Evolutionary conservation across 2,329 filamentous ascomycete genomes (phyloP).

Genomic region (Phaeosphaeria sp.): DNA sequence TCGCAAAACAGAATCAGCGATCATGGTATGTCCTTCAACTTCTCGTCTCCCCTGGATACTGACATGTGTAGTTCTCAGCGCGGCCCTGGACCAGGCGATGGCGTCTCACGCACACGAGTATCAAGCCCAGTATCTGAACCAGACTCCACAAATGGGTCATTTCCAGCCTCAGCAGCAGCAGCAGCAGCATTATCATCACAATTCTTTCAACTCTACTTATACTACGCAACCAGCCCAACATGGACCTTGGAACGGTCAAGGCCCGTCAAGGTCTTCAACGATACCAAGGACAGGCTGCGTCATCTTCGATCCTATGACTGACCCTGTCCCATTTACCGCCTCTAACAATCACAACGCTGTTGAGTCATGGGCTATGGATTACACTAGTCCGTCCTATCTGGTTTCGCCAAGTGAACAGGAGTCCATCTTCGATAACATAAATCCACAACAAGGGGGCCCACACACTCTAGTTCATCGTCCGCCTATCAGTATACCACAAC

Average conservation of each 20-base stretch:
- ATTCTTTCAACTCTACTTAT: slow-evolving; percentile 28
- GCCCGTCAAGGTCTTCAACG: slow-evolving; percentile 33
- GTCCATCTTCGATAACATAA: slow-evolving; percentile 20
- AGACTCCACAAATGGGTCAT: slow-evolving; percentile 1
- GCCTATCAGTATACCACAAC: slow-evolving; percentile 17
- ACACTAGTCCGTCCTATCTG: slow-evolving; percentile 34
- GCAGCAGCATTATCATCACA: slow-evolving; percentile 19
- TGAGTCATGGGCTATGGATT: slow-evolving; percentile 33
- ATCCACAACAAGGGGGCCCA: not conserved
- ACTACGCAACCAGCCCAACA: slow-evolving; percentile 32
- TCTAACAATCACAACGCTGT: slow-evolving; percentile 29
- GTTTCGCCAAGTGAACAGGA: slow-evolving; percentile 41
- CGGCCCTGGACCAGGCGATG: slow-evolving; percentile 30
- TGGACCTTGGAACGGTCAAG: slow-evolving; percentile 42
- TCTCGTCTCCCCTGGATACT: slow-evolving; percentile 8
- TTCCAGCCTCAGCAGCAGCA: slow-evolving; percentile 14
- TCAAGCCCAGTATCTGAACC: slow-evolving; percentile 26
- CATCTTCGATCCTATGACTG: slow-evolving; percentile 41
- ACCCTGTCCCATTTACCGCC: slow-evolving; percentile 27
- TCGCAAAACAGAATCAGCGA: slow-evolving; percentile 28
- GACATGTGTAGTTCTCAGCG: slow-evolving; percentile 31
- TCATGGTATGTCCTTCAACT: slow-evolving; percentile 24
- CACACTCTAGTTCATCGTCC: slow-evolving; percentile 21
- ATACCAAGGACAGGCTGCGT: slow-evolving; percentile 34
- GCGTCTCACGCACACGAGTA: slow-evolving; percentile 28